These are phyloP conservation scores for Blastobotrys peoriensis DNA, from an alignment of 805 yeast species.

Conservation along the genomic window DNA sequence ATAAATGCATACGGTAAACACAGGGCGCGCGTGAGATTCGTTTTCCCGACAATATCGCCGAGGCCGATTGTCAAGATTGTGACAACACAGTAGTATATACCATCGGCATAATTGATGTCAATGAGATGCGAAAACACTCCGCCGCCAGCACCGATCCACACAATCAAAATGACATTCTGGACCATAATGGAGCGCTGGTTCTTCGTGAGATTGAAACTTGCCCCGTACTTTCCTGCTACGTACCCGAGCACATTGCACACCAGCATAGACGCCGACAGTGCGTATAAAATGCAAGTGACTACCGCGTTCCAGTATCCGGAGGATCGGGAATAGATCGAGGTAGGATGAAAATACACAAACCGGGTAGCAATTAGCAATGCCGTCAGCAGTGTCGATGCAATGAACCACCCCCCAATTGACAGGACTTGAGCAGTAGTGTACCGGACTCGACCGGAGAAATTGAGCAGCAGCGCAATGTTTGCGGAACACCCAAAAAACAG, in stretches of 20 bases:
- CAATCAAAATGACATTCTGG: constrained; percentile 55
- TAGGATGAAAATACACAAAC: constrained; percentile 25
- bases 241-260: constrained; percentile 59
- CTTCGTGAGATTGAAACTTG: constrained; percentile 58
- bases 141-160: constrained; percentile 72
- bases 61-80: constrained; percentile 74
- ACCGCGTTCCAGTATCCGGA: constrained; percentile 80
- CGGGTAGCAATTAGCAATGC: constrained; percentile 41
- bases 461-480: constrained; percentile 61
- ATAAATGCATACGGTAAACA: constrained; percentile 56
- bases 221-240: constrained; percentile 52
- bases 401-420: constrained; percentile 58
- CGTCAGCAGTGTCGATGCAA: constrained; percentile 51
- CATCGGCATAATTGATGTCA: constrained; percentile 52
- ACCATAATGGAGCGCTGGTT: constrained; percentile 70
- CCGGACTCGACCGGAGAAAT: constrained; percentile 53
- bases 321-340: constrained; percentile 30
- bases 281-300: constrained; percentile 57
- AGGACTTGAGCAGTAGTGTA: constrained; percentile 58
- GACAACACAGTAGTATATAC: constrained; percentile 66
- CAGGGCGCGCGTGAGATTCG: constrained; percentile 50
- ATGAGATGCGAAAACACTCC: constrained; percentile 46
- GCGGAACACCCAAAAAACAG: constrained; percentile 61
- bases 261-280: constrained; percentile 48
- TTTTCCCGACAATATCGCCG: constrained; percentile 62